A percentile compares a stretch with the other conserved stretches of the same genome.
phyloP scores from a whole-genome alignment of 331 rosid species.

The Saraca asoca region DNA sequence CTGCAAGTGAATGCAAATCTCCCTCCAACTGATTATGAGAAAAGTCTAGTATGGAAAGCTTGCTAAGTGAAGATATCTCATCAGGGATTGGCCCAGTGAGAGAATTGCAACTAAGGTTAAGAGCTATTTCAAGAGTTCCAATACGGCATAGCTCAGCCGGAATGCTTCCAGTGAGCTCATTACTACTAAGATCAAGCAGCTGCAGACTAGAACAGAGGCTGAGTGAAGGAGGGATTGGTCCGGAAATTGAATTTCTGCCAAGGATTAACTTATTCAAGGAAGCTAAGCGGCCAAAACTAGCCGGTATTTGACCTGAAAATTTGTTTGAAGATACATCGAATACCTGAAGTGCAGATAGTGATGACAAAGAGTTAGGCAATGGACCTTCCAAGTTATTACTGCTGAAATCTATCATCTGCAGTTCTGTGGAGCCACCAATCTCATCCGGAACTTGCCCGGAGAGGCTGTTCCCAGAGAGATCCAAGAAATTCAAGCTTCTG shows the following conservation, averaged over 20 bases:
- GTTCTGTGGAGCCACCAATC: conserved; percentile 67
- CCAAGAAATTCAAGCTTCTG: conserved; percentile 68
- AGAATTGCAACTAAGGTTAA: conserved; percentile 78
- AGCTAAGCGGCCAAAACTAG: conserved; percentile 70
- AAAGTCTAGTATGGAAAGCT: conserved; percentile 79
- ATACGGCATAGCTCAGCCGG: conserved; percentile 69
- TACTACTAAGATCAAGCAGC: conserved; percentile 85
- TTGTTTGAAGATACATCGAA: conserved; percentile 72
- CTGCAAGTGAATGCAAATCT: conserved; percentile 60
- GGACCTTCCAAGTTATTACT: conserved; percentile 67
- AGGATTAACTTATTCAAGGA: conserved; percentile 71
- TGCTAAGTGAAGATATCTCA: conserved; percentile 70
- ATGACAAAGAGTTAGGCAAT: conserved; percentile 67
- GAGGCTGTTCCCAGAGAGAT: conserved; percentile 72
- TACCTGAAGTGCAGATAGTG: conserved; percentile 73
- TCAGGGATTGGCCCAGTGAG: conserved; percentile 71
- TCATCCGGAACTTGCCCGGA: conserved; percentile 75
- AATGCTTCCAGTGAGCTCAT: conserved; percentile 63
- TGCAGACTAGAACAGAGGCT: conserved; percentile 72
- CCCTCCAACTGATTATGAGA: conserved; percentile 87
- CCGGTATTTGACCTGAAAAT: conserved; percentile 61
- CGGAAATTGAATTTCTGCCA: conserved; percentile 66
- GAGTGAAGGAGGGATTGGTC: conserved; percentile 71
- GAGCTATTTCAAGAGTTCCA: conserved; percentile 74
- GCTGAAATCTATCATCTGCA: conserved; percentile 89